phyloP scores from a whole-genome alignment of 1,139 yeast species.

The Groenewaldozyma auringiensis region DNA sequence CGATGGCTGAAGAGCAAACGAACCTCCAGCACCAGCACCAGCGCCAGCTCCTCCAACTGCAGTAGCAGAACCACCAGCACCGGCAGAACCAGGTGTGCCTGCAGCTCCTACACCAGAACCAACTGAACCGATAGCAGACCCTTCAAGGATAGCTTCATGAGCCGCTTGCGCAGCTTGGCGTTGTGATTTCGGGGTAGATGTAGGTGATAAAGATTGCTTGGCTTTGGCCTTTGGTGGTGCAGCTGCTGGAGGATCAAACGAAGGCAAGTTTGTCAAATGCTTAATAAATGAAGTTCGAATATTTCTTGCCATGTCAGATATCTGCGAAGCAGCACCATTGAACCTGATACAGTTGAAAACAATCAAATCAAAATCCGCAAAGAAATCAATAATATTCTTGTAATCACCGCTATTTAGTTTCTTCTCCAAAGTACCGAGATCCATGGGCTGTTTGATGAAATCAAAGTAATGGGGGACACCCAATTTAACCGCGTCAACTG shows the following conservation, averaged over 20 bases:
- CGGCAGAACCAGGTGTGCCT: too few species aligned
- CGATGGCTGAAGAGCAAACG: slow-evolving; percentile 35
- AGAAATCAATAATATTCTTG: slow-evolving; percentile 57
- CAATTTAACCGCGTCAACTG: slow-evolving; percentile 82
- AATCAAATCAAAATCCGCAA: slow-evolving; percentile 78
- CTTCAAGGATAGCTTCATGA: slow-evolving; percentile 13
- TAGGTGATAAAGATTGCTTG: slow-evolving; percentile 24
- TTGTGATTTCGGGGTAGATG: slow-evolving; percentile 22
- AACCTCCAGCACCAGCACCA: slow-evolving; percentile 19
- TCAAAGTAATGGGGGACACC: slow-evolving; percentile 89
- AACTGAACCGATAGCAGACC: too few species aligned
- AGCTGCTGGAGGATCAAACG: slow-evolving; percentile 49
- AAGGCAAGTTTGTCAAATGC: slow-evolving; percentile 88
- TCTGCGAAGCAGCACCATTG: slow-evolving; percentile 77
- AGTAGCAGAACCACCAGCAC: slow-evolving; percentile 6
- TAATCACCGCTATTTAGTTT: slow-evolving; percentile 67
- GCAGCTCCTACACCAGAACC: too few species aligned
- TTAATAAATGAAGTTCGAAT: slow-evolving; percentile 89
- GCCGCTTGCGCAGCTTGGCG: slow-evolving; percentile 24
- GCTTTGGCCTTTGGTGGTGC: slow-evolving; percentile 16
- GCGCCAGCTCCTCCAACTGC: too few species aligned
- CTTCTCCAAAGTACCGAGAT: slow-evolving; percentile 79
- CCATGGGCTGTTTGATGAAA: slow-evolving; percentile 85
- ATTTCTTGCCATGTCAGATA: slow-evolving; percentile 85
- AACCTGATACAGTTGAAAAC: slow-evolving; percentile 73